Percentiles rank a stretch among this genome's conserved stretches.
Conservation (phyloP, 352 stramenopile genomes). For the Globisporangium alternatum region DNA sequence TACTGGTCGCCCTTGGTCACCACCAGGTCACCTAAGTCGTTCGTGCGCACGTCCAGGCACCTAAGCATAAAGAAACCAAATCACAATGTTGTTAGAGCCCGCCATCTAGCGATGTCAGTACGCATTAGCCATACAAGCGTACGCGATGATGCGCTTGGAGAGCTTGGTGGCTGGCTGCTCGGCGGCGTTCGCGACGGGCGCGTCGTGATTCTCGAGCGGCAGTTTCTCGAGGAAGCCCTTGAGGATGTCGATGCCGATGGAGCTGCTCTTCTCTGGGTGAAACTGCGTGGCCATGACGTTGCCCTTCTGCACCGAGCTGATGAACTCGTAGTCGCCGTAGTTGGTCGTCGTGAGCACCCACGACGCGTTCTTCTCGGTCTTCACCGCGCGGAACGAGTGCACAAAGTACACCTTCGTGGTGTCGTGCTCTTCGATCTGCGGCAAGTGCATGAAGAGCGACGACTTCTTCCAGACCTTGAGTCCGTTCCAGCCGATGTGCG, state of each 20-base stretch:
- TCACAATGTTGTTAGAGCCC: neutral
- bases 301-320: conserved; percentile 93
- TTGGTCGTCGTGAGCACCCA: conserved; percentile 96
- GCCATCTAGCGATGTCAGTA: neutral
- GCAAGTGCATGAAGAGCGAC: conserved; percentile 52
- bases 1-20: conserved; percentile 99
- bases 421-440: conserved; percentile 28
- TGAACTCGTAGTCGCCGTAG: conserved; percentile 93
- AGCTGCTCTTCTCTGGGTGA: conserved; percentile 98
- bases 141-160: conserved; percentile 95
- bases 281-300: conserved; percentile 98
- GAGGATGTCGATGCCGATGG: conserved; percentile 90
- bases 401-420: conserved; percentile 95
- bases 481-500: conserved; percentile 99
- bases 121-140: conserved; percentile 22
- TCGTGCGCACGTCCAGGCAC: conserved; percentile 96
- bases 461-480: conserved; percentile 88
- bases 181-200: conserved; percentile 26
- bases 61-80: conserved; percentile 24
- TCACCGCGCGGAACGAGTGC: conserved; percentile 92
- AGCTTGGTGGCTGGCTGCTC: conserved; percentile 64
- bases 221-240: conserved; percentile 91
- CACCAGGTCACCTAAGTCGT: conserved; percentile 96
- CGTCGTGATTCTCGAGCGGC: conserved; percentile 45
- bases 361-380: conserved; percentile 71